Percentiles rank a stretch among this genome's conserved stretches.
phyloP scores from a whole-genome alignment of 2,329 filamentous ascomycete genomes.

The Diplocarpon mali region DNA sequence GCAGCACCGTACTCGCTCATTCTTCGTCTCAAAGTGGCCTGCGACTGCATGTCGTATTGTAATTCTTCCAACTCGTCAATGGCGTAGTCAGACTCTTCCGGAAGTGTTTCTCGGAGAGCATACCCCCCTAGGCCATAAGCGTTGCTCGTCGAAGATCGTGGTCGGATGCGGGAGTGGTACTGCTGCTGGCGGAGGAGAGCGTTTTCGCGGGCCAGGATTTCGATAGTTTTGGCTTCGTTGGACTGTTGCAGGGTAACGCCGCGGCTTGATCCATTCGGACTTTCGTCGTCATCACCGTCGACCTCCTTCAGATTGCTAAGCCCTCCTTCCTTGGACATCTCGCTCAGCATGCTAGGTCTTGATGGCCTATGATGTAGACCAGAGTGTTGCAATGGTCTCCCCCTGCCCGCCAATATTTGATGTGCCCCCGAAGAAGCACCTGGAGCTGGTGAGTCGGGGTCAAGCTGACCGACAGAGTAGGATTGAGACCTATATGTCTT shows the following conservation, averaged over 20 bases:
- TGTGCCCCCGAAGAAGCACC: slow-evolving; percentile 15
- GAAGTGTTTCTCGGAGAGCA: slow-evolving; percentile 46
- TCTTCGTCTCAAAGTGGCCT: slow-evolving; percentile 25
- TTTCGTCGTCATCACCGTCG: slow-evolving; percentile 52
- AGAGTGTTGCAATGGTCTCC: slow-evolving; percentile 42
- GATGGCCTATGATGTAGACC: slow-evolving; percentile 74
- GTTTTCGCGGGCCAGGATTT: slow-evolving; percentile 51
- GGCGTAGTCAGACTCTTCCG: slow-evolving; percentile 60
- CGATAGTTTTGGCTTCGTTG: slow-evolving; percentile 49
- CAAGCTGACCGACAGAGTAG: slow-evolving; percentile 86
- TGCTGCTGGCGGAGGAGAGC: slow-evolving; percentile 49
- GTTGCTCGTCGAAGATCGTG: slow-evolving; percentile 44
- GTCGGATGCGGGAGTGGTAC: slow-evolving; percentile 45
- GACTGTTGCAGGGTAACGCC: slow-evolving; percentile 40
- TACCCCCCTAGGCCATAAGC: slow-evolving; percentile 46
- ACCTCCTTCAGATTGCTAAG: slow-evolving; percentile 61
- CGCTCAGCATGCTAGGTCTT: slow-evolving; percentile 63
- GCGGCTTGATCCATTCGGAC: slow-evolving; percentile 43
- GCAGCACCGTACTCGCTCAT: slow-evolving; percentile 28
- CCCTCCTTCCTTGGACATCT: slow-evolving; percentile 55
- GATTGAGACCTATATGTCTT: slow-evolving; percentile 94
- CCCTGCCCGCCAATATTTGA: slow-evolving; percentile 20
- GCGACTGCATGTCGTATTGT: slow-evolving; percentile 22
- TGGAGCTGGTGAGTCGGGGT: slow-evolving; percentile 44
- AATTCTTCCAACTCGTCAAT: slow-evolving; percentile 58